Conservation (phyloP, 2,329 filamentous ascomycete genomes). For the Colletotrichum gigasporum region DNA sequence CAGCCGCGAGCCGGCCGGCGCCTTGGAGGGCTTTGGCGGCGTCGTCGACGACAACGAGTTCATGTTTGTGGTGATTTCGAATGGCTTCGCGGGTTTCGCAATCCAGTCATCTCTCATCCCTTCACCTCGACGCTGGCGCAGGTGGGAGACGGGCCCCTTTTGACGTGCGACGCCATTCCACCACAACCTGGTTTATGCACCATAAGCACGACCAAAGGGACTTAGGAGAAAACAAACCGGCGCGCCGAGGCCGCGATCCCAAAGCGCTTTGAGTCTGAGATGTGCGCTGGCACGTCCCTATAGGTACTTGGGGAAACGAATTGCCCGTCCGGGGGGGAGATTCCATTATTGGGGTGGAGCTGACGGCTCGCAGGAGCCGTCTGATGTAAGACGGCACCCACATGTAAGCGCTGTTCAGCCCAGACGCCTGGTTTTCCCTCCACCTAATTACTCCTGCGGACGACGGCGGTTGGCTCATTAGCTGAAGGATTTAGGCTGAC, state of each 20-base stretch:
- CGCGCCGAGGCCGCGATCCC: too few relatives aligned
- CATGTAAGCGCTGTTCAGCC: conserved; percentile 23
- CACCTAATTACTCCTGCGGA: background rate
- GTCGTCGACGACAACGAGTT: background rate
- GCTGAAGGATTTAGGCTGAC: background rate
- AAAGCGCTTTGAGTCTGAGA: too few relatives aligned
- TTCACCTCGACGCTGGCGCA: background rate
- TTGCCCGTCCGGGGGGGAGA: background rate
- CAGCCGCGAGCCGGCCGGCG: background rate
- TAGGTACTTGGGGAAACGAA: background rate
- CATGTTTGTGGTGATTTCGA: background rate
- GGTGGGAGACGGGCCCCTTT: background rate
- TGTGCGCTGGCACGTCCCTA: conserved; percentile 13
- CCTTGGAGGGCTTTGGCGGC: background rate
- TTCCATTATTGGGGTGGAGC: background rate
- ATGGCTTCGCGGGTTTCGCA: background rate
- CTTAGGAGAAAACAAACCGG: background rate
- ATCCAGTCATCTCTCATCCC: background rate
- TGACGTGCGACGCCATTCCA: background rate
- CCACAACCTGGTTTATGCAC: background rate
- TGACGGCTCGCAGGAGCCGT: background rate
- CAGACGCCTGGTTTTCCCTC: background rate
- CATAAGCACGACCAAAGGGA: background rate
- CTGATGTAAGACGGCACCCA: conserved; percentile 28
- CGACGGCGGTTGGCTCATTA: background rate